Evolutionary conservation across 73 alveolate species (phyloP).

Genomic region (Urostyla sp.): DNA sequence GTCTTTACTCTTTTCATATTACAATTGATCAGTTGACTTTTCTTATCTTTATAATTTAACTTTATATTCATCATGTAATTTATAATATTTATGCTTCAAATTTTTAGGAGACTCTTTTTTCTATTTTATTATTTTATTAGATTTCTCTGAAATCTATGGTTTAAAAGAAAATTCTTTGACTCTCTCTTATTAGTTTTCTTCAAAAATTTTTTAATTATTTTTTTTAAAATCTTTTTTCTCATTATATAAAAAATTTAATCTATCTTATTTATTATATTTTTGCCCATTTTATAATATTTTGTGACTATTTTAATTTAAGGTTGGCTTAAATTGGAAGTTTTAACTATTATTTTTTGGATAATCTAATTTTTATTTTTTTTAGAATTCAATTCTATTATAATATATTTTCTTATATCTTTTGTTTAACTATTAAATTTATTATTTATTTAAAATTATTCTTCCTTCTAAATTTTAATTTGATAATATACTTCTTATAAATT

Average conservation of each 20-base stretch:
- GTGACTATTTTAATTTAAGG: background rate
- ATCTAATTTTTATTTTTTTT: too few species aligned
- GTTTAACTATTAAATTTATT: too few species aligned
- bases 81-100: background rate
- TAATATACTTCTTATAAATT: too few species aligned
- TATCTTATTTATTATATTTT: too few species aligned
- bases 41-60: background rate
- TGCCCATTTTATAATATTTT: background rate
- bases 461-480: too few species aligned
- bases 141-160: conserved; percentile 3
- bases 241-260: too few species aligned
- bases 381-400: too few species aligned
- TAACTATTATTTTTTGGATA: background rate
- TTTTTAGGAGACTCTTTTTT: background rate
- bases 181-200: background rate
- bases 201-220: background rate
- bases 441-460: too few species aligned
- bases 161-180: conserved; percentile 6
- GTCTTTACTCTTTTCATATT: conserved; percentile 3
- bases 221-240: background rate
- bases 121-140: background rate
- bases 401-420: too few species aligned
- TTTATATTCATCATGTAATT: conserved; percentile 28
- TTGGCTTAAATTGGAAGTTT: background rate
- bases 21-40: conserved; percentile 23